A percentile compares a stretch with the other conserved stretches of the same genome.
These are phyloP conservation scores for Quambalaria eucalypti DNA, from an alignment of 1,284 basidiomycete species.

Conservation along the genomic window DNA sequence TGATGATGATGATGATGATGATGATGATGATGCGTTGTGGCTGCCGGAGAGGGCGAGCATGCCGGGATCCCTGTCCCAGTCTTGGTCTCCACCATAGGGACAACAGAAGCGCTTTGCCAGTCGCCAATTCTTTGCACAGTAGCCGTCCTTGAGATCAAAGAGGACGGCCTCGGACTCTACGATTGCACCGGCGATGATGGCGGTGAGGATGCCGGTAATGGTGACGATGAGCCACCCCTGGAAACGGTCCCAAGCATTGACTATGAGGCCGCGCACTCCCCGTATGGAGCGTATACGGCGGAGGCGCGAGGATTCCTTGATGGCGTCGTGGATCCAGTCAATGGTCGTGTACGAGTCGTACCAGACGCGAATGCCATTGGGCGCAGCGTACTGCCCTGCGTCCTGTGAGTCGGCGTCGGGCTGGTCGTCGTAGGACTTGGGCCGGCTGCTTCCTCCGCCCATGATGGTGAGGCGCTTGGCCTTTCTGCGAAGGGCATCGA, in stretches of 20 bases:
- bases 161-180: constrained; percentile 78
- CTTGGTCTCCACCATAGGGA: constrained; percentile 23
- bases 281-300: constrained; percentile 37
- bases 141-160: constrained; percentile 90
- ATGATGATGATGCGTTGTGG: background rate
- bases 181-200: constrained; percentile 68
- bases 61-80: constrained; percentile 15
- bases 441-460: background rate
- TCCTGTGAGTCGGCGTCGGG: background rate
- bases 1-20: background rate
- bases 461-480: too few species aligned
- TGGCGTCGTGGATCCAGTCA: constrained; percentile 48
- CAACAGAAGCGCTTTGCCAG: constrained; percentile 77
- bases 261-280: constrained; percentile 59
- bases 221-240: constrained; percentile 80
- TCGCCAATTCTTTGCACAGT: constrained; percentile 64
- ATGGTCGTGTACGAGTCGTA: constrained; percentile 41
- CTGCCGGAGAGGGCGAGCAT: too few species aligned
- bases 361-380: constrained; percentile 32
- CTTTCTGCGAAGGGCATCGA: background rate
- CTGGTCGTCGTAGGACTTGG: background rate
- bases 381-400: background rate
- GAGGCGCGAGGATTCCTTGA: constrained; percentile 47
- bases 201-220: constrained; percentile 50
- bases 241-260: constrained; percentile 68